These are phyloP conservation scores for Beauveria caledonica DNA, from an alignment of 2,329 filamentous ascomycete species.

Conservation along the genomic window DNA sequence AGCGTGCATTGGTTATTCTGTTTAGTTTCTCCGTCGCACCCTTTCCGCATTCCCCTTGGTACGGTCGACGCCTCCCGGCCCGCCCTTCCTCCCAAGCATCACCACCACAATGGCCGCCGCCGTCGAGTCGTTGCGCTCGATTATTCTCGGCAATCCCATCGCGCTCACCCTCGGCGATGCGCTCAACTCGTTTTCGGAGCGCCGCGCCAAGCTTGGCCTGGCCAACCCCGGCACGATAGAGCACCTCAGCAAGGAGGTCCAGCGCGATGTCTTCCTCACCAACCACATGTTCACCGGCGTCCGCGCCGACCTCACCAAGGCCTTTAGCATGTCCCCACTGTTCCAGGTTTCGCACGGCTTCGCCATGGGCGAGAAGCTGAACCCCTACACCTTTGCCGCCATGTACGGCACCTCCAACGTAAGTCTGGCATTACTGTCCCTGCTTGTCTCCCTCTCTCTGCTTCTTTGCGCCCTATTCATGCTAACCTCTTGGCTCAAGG, in stretches of 20 bases:
- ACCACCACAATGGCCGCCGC: conserved; percentile 42
- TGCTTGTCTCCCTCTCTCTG: not conserved
- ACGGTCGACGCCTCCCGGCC: conserved; percentile 19
- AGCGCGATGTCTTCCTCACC: conserved; percentile 91
- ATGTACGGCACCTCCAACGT: conserved; percentile 93
- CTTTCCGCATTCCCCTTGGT: conserved; percentile 15
- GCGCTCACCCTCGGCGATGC: conserved; percentile 63
- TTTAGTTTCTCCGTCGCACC: conserved; percentile 14
- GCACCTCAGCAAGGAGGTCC: conserved; percentile 80
- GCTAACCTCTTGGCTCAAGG: conserved; percentile 39
- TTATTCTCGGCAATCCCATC: conserved; percentile 68
- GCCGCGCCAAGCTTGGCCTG: conserved; percentile 80
- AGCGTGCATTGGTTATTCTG: conserved; percentile 10
- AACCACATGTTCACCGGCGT: conserved; percentile 96
- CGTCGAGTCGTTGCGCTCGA: conserved; percentile 46
- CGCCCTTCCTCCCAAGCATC: conserved; percentile 11
- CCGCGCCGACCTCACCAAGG: conserved; percentile 92
- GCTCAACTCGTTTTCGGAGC: conserved; percentile 73
- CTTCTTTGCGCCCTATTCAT: not conserved
- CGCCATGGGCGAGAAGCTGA: conserved; percentile 84
- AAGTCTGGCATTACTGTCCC: conserved; percentile 14
- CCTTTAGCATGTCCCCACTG: conserved; percentile 84
- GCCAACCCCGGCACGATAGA: conserved; percentile 91
- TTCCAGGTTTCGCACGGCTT: conserved; percentile 98
- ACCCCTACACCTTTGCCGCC: conserved; percentile 90